phyloP scores from a whole-genome alignment of 2,329 filamentous ascomycete species.

The Basipetospora chlamydospora region DNA sequence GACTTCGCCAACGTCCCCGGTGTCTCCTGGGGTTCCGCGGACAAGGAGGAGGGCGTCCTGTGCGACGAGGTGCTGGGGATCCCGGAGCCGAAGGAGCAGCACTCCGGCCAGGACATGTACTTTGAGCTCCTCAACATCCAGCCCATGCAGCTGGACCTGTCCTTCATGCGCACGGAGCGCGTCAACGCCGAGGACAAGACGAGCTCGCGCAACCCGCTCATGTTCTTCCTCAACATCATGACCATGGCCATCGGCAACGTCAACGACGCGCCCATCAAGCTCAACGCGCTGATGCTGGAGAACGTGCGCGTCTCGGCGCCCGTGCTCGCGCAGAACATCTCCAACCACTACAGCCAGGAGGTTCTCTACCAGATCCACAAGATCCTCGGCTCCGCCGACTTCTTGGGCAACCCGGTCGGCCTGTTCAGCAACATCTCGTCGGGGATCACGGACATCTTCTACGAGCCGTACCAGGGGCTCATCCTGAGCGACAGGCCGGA shows the following conservation, averaged over 20 bases:
- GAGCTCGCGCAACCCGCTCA: conserved; percentile 79
- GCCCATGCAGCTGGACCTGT: conserved; percentile 94
- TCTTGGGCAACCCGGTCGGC: conserved; percentile 92
- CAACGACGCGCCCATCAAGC: conserved; percentile 87
- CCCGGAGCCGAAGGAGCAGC: conserved; percentile 74
- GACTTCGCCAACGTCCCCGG: conserved; percentile 92
- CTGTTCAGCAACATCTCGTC: conserved; percentile 98
- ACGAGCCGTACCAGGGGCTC: conserved; percentile 95
- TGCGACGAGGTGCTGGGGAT: conserved; percentile 86
- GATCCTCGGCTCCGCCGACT: conserved; percentile 91
- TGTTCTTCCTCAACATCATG: conserved; percentile 97
- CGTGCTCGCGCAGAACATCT: conserved; percentile 71
- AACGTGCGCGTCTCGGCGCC: conserved; percentile 84
- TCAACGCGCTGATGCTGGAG: conserved; percentile 88
- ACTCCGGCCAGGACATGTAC: conserved; percentile 87
- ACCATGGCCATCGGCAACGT: conserved; percentile 99
- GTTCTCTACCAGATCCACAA: conserved; percentile 93
- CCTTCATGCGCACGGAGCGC: conserved; percentile 90
- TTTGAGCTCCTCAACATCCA: conserved; percentile 95
- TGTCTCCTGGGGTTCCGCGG: conserved; percentile 63
- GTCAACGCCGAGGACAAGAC: conserved; percentile 94
- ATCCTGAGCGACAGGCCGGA: conserved; percentile 94
- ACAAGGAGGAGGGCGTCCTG: conserved; percentile 60
- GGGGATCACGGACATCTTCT: conserved; percentile 95
- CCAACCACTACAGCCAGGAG: conserved; percentile 93